Evolutionary conservation across 2,329 filamentous ascomycete species (phyloP).

Genomic region (Verticillium isaacii): DNA sequence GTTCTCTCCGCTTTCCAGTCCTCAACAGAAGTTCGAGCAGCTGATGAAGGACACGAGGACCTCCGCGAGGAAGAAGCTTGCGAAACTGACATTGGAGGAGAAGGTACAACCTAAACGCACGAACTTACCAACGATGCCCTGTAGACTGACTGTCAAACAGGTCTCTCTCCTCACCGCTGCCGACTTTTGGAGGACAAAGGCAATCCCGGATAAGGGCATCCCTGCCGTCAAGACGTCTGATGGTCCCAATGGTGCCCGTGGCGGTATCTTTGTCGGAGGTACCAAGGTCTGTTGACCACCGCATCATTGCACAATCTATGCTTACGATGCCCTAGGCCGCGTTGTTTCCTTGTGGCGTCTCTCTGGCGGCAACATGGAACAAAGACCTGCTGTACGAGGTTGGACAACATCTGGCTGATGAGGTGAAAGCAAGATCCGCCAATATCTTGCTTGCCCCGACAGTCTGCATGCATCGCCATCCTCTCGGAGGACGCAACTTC

Average conservation of each 20-base stretch:
- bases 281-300: conserved; percentile 41
- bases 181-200: conserved; percentile 67
- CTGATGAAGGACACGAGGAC: conserved; percentile 32
- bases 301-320: not conserved
- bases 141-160: conserved; percentile 22
- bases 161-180: conserved; percentile 55
- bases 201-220: conserved; percentile 58
- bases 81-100: conserved; percentile 49
- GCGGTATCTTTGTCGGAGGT: conserved; percentile 64
- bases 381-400: conserved; percentile 63
- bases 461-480: conserved; percentile 76
- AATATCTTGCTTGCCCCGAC: conserved; percentile 73
- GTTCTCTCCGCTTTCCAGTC: conserved; percentile 40
- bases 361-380: conserved; percentile 77
- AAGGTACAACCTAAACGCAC: conserved; percentile 35
- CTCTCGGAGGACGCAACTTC: conserved; percentile 79
- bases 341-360: conserved; percentile 74
- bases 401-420: conserved; percentile 65
- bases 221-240: conserved; percentile 64
- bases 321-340: conserved; percentile 52
- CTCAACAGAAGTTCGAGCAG: conserved; percentile 27
- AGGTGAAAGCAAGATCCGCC: conserved; percentile 68
- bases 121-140: not conserved
- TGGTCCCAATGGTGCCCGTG: conserved; percentile 66
- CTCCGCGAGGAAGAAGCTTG: conserved; percentile 43